Evolutionary conservation across 106 monocot species (phyloP), one percentile per base, ranked within the genome.

Genomic region (Acorus gramineus): DNA sequence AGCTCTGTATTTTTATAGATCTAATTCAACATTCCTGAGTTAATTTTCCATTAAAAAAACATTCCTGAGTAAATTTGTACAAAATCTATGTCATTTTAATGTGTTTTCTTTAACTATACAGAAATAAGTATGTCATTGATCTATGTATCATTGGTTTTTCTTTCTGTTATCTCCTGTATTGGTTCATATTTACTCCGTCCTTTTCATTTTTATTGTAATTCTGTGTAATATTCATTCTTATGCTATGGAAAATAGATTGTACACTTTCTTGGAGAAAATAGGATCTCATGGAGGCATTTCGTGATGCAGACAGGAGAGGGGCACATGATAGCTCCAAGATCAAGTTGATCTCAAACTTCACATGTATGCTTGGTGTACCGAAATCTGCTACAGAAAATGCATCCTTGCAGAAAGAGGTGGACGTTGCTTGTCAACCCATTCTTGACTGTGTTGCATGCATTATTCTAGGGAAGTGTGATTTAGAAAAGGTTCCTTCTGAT

Each of bases 261-360:
- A 12, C 42, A 55, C 14, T 57, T 4, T 43, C 44, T 2, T 52
- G 42, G 3, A 46, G 4, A 60, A 12, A n/a, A 11, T 56, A 28
- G 7, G 8, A 64, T 58, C 49, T 54, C 11, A 45, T 55, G 7
- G 53, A 14, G 5, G 7, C 3, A 45, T 46, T 0, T 47, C n/a
- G 42, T 3, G 3, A 3, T 53, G 14, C 50, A 66, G 66, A 11
- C 51, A 46, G 46, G 52, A 60, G 14, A 44, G 48, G n/a, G 10
- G 4, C 59, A 28, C 78, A 63, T 42, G 55, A 43, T 8, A 68
- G 53, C 13, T 59, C 59, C 62, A 78, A 53, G 46, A 8, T 64
- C 43, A 73, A 56, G 62, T 67, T 14, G 53, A 7, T 48, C 47
- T 50, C 52, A 47, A 42, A 53, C 47, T 14, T 52, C 50, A 73